A percentile compares a stretch with the other conserved stretches of the same genome.
Conservation (phyloP, 345 rosid species). For the Moricandia moricandioides region DNA sequence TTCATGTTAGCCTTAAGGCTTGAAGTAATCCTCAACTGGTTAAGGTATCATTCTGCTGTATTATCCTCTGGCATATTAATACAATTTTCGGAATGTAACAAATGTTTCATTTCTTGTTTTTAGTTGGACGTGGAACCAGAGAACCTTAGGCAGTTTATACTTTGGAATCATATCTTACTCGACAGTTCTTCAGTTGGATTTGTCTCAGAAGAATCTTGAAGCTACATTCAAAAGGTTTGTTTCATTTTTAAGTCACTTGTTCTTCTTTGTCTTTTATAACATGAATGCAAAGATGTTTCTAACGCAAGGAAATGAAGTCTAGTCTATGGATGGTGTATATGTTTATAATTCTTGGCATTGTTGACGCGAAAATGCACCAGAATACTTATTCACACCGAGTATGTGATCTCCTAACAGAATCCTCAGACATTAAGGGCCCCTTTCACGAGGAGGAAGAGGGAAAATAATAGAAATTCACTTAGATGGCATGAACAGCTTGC, state of each 20-base stretch:
- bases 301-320: not conserved
- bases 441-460: not conserved
- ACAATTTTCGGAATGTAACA: not conserved
- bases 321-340: not conserved
- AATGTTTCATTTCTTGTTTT: not conserved
- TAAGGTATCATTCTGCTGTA: conserved; percentile 1
- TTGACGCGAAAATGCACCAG: not conserved
- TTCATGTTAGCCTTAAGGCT: not conserved
- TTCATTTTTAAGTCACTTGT: not conserved
- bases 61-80: conserved; percentile 4
- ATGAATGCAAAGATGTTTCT: not conserved
- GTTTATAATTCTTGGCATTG: not conserved
- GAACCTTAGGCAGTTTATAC: not conserved
- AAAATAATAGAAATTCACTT: no score
- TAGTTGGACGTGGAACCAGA: not conserved
- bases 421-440: not conserved
- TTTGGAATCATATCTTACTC: not conserved
- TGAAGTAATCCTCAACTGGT: not conserved
- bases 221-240: not conserved
- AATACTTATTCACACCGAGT: not conserved
- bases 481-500: not conserved
- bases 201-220: no score
- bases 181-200: not conserved
- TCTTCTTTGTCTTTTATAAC: not conserved
- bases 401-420: not conserved